A percentile compares a stretch with the other conserved stretches of the same genome.
phyloP scores from a whole-genome alignment of 2,329 filamentous ascomycete species.

The Neonectria coccinea region DNA sequence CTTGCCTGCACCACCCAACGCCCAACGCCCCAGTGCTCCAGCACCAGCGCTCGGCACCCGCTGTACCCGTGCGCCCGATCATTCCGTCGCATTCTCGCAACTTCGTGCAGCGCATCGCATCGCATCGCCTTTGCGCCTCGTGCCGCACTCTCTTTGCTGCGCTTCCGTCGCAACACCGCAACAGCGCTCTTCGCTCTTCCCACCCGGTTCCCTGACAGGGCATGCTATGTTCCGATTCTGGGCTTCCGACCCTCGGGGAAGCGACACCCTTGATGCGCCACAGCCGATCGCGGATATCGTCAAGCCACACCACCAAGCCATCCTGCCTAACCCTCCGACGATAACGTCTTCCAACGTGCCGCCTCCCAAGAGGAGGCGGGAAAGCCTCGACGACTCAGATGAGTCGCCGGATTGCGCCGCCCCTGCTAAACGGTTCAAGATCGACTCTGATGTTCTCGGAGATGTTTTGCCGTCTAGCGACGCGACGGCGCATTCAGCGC shows the following conservation, averaged over 20 bases:
- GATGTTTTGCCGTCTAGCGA: conserved; percentile 36
- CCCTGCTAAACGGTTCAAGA: conserved; percentile 58
- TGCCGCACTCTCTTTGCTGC: conserved; percentile 31
- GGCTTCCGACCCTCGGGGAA: conserved; percentile 68
- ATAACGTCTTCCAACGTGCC: conserved; percentile 43
- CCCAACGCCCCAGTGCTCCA: conserved; percentile 29
- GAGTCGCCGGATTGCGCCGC: conserved; percentile 39
- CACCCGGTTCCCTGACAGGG: conserved; percentile 46
- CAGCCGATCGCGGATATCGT: conserved; percentile 53
- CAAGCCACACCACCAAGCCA: conserved; percentile 49
- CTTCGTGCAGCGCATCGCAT: conserved; percentile 39
- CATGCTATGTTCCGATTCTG: conserved; percentile 73
- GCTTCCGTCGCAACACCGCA: conserved; percentile 37
- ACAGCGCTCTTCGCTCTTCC: conserved; percentile 21
- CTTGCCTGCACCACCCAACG: conserved; percentile 34
- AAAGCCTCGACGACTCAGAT: conserved; percentile 49
- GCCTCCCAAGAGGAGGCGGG: conserved; percentile 56
- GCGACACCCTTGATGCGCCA: conserved; percentile 61
- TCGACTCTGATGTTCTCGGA: conserved; percentile 45
- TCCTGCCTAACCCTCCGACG: conserved; percentile 45
- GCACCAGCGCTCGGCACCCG: conserved; percentile 16
- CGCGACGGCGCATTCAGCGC: conserved; percentile 36
- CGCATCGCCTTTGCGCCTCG: conserved; percentile 23
- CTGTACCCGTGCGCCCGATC: conserved; percentile 26
- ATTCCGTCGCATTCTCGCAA: conserved; percentile 33